Percentiles rank a stretch among this genome's conserved stretches.
These are phyloP conservation scores for Baorangia bicolor DNA, from an alignment of 768 basidiomycete genomes.

Conservation along the genomic window DNA sequence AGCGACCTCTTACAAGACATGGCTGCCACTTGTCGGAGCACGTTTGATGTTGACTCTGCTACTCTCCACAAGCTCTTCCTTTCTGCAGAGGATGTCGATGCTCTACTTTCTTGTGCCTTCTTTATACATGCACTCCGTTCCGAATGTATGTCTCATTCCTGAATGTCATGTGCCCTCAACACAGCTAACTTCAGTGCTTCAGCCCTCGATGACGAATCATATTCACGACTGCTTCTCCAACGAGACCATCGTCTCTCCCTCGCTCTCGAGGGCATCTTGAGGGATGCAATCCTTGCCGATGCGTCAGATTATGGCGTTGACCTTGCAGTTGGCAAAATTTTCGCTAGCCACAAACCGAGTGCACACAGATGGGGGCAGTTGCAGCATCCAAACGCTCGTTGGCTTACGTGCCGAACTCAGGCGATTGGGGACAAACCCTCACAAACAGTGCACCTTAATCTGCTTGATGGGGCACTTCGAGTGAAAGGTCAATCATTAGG, in stretches of 20 bases:
- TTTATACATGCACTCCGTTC: slow-evolving; percentile 17
- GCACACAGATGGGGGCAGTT: slow-evolving; percentile 8
- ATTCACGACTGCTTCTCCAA: slow-evolving; percentile 4
- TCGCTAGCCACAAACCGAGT: slow-evolving; percentile 5
- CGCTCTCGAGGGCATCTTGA: slow-evolving; percentile 12
- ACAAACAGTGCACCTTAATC: neutral
- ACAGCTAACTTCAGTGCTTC: neutral
- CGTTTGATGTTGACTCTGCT: neutral
- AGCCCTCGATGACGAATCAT: neutral
- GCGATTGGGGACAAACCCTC: neutral
- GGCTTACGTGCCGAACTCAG: slow-evolving; percentile 12
- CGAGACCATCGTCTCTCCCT: slow-evolving; percentile 26
- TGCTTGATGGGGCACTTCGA: slow-evolving; percentile 17
- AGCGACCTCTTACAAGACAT: neutral
- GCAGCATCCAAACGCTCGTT: slow-evolving; percentile 3
- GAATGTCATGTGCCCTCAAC: no score
- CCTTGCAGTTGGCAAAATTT: slow-evolving; percentile 8
- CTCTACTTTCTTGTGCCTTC: slow-evolving; percentile 24
- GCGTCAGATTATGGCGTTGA: slow-evolving; percentile 9
- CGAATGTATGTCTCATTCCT: neutral
- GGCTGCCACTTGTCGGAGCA: neutral
- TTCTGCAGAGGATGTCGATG: slow-evolving; percentile 13
- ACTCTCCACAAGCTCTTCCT: slow-evolving; percentile 3
- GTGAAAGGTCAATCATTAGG: slow-evolving; percentile 17
- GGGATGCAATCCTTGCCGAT: neutral